Percentiles rank a stretch among this genome's conserved stretches.
phyloP scores from a whole-genome alignment of 1,139 yeast genomes.

The Pichia sp. region DNA sequence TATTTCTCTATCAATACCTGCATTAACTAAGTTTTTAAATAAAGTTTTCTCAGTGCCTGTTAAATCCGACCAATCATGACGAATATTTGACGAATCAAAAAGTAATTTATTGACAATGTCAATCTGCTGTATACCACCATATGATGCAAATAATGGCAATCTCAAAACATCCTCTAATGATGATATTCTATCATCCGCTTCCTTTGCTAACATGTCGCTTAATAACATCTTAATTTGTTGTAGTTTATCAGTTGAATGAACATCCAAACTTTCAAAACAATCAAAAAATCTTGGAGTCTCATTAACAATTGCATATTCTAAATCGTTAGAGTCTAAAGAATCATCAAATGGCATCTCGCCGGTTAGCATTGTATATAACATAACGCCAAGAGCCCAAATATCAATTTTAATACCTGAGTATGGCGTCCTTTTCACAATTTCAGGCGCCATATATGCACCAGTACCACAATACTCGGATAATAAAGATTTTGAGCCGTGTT shows the following conservation, averaged over 20 bases:
- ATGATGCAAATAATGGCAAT: constrained; percentile 53
- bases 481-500: constrained; percentile 23
- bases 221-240: constrained; percentile 26
- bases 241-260: constrained; percentile 1
- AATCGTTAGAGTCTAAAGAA: constrained; percentile 62
- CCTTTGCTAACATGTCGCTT: constrained; percentile 53
- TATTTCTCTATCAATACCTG: constrained; percentile 61
- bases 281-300: constrained; percentile 55
- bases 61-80: constrained; percentile 29
- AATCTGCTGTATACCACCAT: constrained; percentile 37
- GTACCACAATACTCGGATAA: constrained; percentile 91
- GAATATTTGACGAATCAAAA: constrained; percentile 27
- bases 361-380: constrained; percentile 79
- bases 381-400: constrained; percentile 90
- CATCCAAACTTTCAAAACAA: constrained; percentile 20
- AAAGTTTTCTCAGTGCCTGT: constrained; percentile 50
- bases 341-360: constrained; percentile 93
- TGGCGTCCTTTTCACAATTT: constrained; percentile 57
- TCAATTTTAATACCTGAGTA: constrained; percentile 83
- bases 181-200: constrained; percentile 58
- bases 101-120: constrained; percentile 39
- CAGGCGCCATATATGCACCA: constrained; percentile 96
- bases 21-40: constrained; percentile 54
- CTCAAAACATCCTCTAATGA: constrained; percentile 52
- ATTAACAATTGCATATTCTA: constrained; percentile 55